A percentile compares a stretch with the other conserved stretches of the same genome.
Evolutionary conservation across 768 basidiomycete species (phyloP).

Genomic region (Terana coerulea): DNA sequence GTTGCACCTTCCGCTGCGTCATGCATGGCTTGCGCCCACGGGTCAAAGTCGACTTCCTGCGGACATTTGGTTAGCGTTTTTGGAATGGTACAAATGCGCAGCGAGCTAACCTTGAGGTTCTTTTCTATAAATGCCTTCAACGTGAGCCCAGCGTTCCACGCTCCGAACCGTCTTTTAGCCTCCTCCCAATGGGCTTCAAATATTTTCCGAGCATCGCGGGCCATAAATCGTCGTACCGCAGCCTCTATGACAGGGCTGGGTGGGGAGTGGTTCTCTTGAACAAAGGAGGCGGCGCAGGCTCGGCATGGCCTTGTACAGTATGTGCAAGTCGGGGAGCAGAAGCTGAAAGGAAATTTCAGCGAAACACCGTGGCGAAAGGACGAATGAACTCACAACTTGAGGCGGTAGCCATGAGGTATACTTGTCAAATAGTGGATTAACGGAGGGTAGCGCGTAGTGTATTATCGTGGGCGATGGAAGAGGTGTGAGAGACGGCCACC

Average conservation of each 20-base stretch:
- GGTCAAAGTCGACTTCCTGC: constrained; percentile 10
- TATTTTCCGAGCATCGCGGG: constrained; percentile 4
- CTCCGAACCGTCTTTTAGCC: constrained; percentile 7
- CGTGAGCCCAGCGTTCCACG: constrained; percentile 8
- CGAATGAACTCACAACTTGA: not conserved
- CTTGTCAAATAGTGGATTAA: too few species aligned
- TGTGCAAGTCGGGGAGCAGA: not conserved
- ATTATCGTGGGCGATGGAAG: too few species aligned
- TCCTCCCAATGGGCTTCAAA: constrained; percentile 10
- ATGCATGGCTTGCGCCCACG: constrained; percentile 1
- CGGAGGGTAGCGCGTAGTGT: too few species aligned
- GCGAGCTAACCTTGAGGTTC: constrained; percentile 4
- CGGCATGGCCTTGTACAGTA: not conserved
- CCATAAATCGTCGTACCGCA: constrained; percentile 6
- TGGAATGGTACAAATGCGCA: not conserved
- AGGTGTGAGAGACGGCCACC: too few species aligned
- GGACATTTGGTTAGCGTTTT: not conserved
- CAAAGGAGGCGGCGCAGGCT: not conserved
- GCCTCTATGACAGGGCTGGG: constrained; percentile 7
- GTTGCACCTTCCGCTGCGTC: not conserved
- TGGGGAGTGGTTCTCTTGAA: not conserved
- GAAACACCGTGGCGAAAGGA: not conserved
- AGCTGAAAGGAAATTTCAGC: not conserved
- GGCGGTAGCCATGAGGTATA: not conserved
- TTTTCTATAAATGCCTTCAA: constrained; percentile 9